Conservation (phyloP, 768 basidiomycete genomes). For the Rhizopogon vesiculosus region DNA sequence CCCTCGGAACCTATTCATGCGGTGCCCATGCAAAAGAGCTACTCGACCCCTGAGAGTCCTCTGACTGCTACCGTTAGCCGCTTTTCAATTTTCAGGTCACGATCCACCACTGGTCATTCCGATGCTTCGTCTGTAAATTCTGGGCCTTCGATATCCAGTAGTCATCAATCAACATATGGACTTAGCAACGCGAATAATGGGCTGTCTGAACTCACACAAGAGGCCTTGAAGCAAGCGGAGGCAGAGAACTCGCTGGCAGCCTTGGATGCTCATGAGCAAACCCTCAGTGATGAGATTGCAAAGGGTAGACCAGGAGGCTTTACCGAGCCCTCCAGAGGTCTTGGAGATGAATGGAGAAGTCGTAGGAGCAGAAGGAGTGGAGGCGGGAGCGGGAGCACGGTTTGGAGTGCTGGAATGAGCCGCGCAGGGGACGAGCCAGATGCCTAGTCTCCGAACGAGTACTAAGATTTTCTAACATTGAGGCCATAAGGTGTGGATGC, state of each 20-base stretch:
- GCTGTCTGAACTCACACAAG: slow-evolving; percentile 54
- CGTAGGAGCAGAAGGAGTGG: slow-evolving; percentile 43
- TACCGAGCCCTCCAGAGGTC: slow-evolving; percentile 56
- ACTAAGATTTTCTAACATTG: neutral
- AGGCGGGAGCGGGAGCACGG: slow-evolving; percentile 71
- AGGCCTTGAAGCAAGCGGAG: slow-evolving; percentile 74
- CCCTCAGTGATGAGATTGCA: slow-evolving; percentile 67
- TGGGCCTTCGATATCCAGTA: slow-evolving; percentile 31
- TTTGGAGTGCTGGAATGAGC: slow-evolving; percentile 85
- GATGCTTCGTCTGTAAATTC: slow-evolving; percentile 49
- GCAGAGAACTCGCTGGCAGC: slow-evolving; percentile 71
- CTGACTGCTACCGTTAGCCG: slow-evolving; percentile 33
- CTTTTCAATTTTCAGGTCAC: slow-evolving; percentile 68
- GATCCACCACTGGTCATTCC: slow-evolving; percentile 39
- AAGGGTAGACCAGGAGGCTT: slow-evolving; percentile 72
- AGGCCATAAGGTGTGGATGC: slow-evolving; percentile 9
- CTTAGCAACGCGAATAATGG: slow-evolving; percentile 24
- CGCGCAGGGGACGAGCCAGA: slow-evolving; percentile 47
- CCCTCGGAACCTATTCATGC: slow-evolving; percentile 19
- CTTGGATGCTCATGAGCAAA: slow-evolving; percentile 76
- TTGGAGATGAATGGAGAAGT: slow-evolving; percentile 51
- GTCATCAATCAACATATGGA: slow-evolving; percentile 23
- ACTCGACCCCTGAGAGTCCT: slow-evolving; percentile 31
- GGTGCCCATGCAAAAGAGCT: slow-evolving; percentile 35
- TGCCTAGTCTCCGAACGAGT: slow-evolving; percentile 11